Base-by-base conservation (phyloP, 352 stramenopile species). In the Phytophthora cryptogea region DNA sequence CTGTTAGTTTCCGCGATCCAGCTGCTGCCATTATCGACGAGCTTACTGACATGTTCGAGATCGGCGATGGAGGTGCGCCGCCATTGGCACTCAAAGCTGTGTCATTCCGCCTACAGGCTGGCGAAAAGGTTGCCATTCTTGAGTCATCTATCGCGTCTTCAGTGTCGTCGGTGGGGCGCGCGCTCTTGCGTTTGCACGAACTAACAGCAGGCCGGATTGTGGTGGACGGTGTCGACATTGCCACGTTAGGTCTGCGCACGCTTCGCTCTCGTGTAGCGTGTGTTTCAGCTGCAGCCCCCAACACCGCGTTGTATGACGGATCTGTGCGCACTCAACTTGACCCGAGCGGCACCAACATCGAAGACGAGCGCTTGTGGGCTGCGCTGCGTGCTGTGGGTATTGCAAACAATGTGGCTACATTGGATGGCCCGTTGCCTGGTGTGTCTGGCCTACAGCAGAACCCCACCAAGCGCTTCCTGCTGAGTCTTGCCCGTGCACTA, bases 401-500 rank as follows among this genome's bases (percentile, higher is more conserved):
- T 30, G 65, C 56, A 4, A 67, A 70, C 87, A 96, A 78, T 53
- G 90, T 97, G 32, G 70, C 68, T 17, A 57, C 63, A 1, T 66
- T 86, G 54, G 74, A 87, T 39, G 70, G 68, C 7, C 53, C 81
- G 63, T 63, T 83, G 96, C 16, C 72, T 81, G 46, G 74, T 75
- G 37, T 55, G 52, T 27, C 79, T 98, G 9, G 79, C 90, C 48
- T 96, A 97, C 57, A 91, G 86, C 49, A 96, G 92, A 46, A 81
- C 71, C 32, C 99, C 98, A 74, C 95, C 5, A 92, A 99, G 73
- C 78, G 96, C 0, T 96, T 99, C 70, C 78, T 99, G 23, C 66
- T 99, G n/a, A 98, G 95, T 64, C 81, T 99, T 56, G 98, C 90
- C 41, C 81, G 97, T 49, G 96, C 97, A 11, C 67, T 99, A 53